A percentile compares a stretch with the other conserved stretches of the same genome.
phyloP scores from a whole-genome alignment of 768 basidiomycete species.

The Cystofilobasidium ferigula region DNA sequence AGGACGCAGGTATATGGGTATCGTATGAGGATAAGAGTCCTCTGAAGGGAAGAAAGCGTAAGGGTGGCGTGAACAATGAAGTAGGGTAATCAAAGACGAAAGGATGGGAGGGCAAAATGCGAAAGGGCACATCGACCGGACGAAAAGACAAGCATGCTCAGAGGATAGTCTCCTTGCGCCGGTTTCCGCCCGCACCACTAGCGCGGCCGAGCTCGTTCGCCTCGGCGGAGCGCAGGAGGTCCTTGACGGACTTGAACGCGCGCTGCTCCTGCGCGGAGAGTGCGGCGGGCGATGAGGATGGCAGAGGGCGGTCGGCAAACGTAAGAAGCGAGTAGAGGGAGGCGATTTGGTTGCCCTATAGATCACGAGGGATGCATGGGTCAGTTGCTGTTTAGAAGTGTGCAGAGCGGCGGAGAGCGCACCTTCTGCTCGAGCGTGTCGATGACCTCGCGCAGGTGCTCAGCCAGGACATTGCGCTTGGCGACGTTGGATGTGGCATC shows the following conservation, averaged over 20 bases:
- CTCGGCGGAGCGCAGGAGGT: constrained; percentile 11
- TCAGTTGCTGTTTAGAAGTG: too few relatives aligned
- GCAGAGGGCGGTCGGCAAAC: constrained; percentile 41
- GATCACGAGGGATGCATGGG: too few relatives aligned
- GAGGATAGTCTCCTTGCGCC: too few relatives aligned
- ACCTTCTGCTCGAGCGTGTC: constrained; percentile 88
- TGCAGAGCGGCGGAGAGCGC: constrained; percentile 26
- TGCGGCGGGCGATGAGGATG: neutral
- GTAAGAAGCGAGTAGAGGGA: constrained; percentile 70
- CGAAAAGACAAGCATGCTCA: too few relatives aligned
- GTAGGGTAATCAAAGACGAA: too few relatives aligned
- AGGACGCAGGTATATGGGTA: too few relatives aligned
- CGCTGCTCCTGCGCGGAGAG: neutral
- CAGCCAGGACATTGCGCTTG: constrained; percentile 74
- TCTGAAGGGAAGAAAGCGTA: too few relatives aligned
- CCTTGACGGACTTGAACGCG: constrained; percentile 17
- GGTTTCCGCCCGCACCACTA: too few relatives aligned
- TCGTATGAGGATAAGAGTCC: too few relatives aligned
- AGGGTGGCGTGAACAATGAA: too few relatives aligned
- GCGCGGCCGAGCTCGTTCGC: neutral
- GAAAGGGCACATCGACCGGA: too few relatives aligned
- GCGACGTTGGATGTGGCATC: constrained; percentile 69
- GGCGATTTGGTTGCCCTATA: constrained; percentile 86
- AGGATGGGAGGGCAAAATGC: too few relatives aligned
- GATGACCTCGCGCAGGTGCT: constrained; percentile 81